Evolutionary conservation across 805 yeast genomes (phyloP), one percentile per base, ranked within the genome.

Genomic region (Candida qinlingensis): DNA sequence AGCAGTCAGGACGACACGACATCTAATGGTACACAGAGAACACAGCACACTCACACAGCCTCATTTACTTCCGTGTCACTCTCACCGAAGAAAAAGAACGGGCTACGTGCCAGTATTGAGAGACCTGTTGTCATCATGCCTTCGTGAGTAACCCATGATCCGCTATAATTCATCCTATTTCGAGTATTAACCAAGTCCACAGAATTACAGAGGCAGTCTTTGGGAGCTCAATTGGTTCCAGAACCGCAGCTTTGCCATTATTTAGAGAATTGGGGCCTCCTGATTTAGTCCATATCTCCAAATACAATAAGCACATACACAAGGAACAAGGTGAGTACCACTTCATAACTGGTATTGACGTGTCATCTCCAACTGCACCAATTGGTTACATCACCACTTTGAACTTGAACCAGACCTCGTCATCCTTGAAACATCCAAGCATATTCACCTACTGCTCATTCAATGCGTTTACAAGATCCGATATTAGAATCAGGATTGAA

Each of bases 391-490:
- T 78, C 31, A 69, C 73, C 19, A 70, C 76, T 29, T 46, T 70
- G 37, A 63, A 59, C 37, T 42, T 64, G 38, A 60, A 55, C 31
- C 59, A 59, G 6, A 37, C 54, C 9, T 39, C 46, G 7, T 54
- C 54, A 5, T 46, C 58, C 8, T 41, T 49, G 13, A 62, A 60
- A 27, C 62, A 60, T 37, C 61, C 62, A 9, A 60, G 58, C 35
- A 60, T 63, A 26, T 62, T 66, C 26, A 81, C 88, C 0, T 81
- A 74, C 54, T 84, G 89, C 63, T 66, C 82, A 12, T 88, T 81
- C 69, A 91, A 94, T 64, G 74, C 84, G 19, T 87, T 94, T 59
- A 37, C 46, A 3, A 76, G 75, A 47, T 76, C 84, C 5, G 99
- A 92, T 63, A 68, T 91, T 37, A 73, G 97, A 25, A 80, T 89